Conservation (phyloP, 352 stramenopile genomes). For the Phytophthora cryptogea region DNA sequence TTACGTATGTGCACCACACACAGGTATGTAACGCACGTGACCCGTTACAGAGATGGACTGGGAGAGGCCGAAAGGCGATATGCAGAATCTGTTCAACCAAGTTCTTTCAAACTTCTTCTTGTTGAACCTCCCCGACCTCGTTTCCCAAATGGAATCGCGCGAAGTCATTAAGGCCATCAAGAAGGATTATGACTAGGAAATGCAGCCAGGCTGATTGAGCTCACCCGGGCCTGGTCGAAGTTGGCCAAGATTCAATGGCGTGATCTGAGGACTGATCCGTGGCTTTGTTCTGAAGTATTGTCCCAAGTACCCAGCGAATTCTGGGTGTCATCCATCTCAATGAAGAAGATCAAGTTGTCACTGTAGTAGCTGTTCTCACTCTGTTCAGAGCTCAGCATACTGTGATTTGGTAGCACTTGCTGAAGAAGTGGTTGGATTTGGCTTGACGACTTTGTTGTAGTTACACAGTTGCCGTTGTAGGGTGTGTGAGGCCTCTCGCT, state of each 20-base stretch:
- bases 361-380: too few relatives aligned
- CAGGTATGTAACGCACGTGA: too few relatives aligned
- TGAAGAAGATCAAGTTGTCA: background rate
- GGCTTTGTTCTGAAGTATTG: background rate
- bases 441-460: too few relatives aligned
- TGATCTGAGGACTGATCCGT: background rate
- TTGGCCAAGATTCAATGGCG: background rate
- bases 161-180: slow-evolving; percentile 14
- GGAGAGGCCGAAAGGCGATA: background rate
- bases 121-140: slow-evolving; percentile 2
- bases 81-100: slow-evolving; percentile 21
- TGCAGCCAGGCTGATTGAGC: background rate
- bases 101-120: slow-evolving; percentile 17
- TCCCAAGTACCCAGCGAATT: background rate
- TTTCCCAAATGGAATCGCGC: slow-evolving; percentile 18
- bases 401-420: too few relatives aligned
- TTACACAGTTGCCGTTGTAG: too few relatives aligned
- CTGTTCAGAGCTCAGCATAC: too few relatives aligned
- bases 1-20: too few relatives aligned
- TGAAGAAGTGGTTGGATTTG: too few relatives aligned
- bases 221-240: background rate
- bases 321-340: background rate
- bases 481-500: too few relatives aligned
- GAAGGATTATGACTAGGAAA: background rate
- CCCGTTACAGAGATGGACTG: too few relatives aligned